A percentile compares a stretch with the other conserved stretches of the same genome.
Conservation (phyloP, 345 rosid genomes). For the Linum trigynum region DNA sequence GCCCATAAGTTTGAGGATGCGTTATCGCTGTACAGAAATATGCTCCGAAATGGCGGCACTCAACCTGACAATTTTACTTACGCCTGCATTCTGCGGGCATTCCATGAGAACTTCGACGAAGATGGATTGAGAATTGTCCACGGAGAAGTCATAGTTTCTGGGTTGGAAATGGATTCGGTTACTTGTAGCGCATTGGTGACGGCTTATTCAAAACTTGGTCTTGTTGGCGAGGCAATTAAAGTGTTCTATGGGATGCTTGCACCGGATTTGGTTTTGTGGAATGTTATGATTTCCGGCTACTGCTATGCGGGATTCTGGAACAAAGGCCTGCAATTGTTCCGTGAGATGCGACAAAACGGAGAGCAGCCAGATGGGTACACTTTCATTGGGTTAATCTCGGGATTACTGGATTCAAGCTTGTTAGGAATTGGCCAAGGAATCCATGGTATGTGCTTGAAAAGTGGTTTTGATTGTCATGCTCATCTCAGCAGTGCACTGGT, state of each 20-base stretch:
- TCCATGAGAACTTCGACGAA: conserved; percentile 39
- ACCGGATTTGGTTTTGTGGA: conserved; percentile 75
- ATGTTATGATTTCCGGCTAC: conserved; percentile 69
- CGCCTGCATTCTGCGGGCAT: conserved; percentile 60
- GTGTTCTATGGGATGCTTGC: conserved; percentile 38
- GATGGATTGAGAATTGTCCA: conserved; percentile 45
- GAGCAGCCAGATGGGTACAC: conserved; percentile 58
- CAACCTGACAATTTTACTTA: conserved; percentile 64
- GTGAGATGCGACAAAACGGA: conserved; percentile 38
- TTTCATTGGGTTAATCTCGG: conserved; percentile 48
- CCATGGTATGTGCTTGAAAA: conserved; percentile 68
- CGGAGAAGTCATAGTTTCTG: conserved; percentile 43
- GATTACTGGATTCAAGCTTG: conserved; percentile 37
- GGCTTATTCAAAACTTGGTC: conserved; percentile 51
- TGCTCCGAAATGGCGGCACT: conserved; percentile 38
- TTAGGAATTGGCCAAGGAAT: conserved; percentile 40
- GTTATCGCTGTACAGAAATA: conserved; percentile 29
- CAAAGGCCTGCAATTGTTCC: conserved; percentile 44
- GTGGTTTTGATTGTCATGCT: conserved; percentile 40
- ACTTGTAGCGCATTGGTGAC: conserved; percentile 55
- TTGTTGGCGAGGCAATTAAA: conserved; percentile 46
- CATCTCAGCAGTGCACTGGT: conserved; percentile 58
- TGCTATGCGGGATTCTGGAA: conserved; percentile 39
- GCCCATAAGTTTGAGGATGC: conserved; percentile 27
- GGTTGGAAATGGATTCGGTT: conserved; percentile 45